phyloP scores from a whole-genome alignment of 768 basidiomycete species.

The Saitozyma podzolica region DNA sequence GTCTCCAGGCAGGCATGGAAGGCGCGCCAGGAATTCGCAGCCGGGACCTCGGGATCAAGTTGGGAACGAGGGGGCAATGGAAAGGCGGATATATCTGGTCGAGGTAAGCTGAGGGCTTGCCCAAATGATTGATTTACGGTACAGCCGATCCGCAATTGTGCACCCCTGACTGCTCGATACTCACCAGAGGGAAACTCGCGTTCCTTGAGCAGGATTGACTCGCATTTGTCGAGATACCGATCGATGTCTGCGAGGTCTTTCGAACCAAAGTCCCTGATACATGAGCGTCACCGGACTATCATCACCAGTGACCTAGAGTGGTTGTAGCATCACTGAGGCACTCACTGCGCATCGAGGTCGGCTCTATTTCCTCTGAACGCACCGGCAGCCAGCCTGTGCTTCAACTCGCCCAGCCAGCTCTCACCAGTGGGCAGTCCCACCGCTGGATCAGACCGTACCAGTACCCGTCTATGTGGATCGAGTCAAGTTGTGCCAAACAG shows the following conservation, averaged over 20 bases:
- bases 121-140: background rate
- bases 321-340: background rate
- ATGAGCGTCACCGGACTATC: background rate
- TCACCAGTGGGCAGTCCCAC: slow-evolving; percentile 61
- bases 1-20: slow-evolving; percentile 15
- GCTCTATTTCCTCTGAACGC: background rate
- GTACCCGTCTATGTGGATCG: slow-evolving; percentile 39
- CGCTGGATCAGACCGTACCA: slow-evolving; percentile 60
- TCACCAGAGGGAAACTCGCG: slow-evolving; percentile 17
- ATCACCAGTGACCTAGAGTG: background rate
- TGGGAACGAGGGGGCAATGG: slow-evolving; percentile 13
- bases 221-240: slow-evolving; percentile 26
- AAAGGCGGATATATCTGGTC: slow-evolving; percentile 16
- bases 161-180: background rate
- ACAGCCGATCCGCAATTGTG: no score
- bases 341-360: slow-evolving; percentile 26
- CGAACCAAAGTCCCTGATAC: slow-evolving; percentile 26
- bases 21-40: slow-evolving; percentile 16
- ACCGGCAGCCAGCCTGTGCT: slow-evolving; percentile 29
- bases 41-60: slow-evolving; percentile 23
- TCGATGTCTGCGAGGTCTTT: slow-evolving; percentile 39
- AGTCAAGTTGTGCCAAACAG: background rate
- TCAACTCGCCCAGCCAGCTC: slow-evolving; percentile 51
- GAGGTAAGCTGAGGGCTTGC: slow-evolving; percentile 1
- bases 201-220: slow-evolving; percentile 26